phyloP scores from a whole-genome alignment of 768 basidiomycete species.

The Auricularia sp. region DNA sequence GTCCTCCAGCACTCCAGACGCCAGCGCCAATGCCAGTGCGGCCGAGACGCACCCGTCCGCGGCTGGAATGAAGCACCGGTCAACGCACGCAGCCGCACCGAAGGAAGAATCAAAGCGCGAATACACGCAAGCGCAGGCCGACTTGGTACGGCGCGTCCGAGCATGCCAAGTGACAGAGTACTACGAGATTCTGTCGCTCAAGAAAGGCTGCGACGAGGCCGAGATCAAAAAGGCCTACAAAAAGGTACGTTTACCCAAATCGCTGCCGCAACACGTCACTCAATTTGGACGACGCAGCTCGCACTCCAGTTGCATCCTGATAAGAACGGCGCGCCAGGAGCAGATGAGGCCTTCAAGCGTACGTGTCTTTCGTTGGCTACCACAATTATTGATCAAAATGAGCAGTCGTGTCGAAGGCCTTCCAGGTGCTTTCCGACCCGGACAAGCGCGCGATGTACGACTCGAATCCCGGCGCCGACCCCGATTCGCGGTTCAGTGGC shows the following conservation, averaged over 20 bases:
- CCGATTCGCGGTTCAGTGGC: slow-evolving; percentile 71
- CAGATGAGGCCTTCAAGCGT: slow-evolving; percentile 98
- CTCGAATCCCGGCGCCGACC: slow-evolving; percentile 67
- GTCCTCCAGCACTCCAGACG: slow-evolving; percentile 30
- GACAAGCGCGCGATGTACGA: slow-evolving; percentile 87
- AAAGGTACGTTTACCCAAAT: slow-evolving; percentile 40
- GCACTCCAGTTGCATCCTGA: slow-evolving; percentile 86
- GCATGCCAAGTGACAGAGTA: slow-evolving; percentile 83
- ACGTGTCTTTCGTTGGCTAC: slow-evolving; percentile 21
- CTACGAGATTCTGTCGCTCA: slow-evolving; percentile 80
- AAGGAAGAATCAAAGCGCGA: slow-evolving; percentile 55
- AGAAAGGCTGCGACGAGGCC: slow-evolving; percentile 70
- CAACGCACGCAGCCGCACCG: slow-evolving; percentile 16
- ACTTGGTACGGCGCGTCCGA: slow-evolving; percentile 77
- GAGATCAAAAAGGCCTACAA: slow-evolving; percentile 94
- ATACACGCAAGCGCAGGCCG: slow-evolving; percentile 75
- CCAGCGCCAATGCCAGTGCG: slow-evolving; percentile 24
- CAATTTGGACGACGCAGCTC: slow-evolving; percentile 37
- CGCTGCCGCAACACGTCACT: background rate
- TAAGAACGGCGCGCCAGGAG: slow-evolving; percentile 95
- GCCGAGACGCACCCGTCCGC: slow-evolving; percentile 63
- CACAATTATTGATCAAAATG: slow-evolving; percentile 5
- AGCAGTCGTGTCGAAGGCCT: slow-evolving; percentile 94
- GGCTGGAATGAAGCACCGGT: slow-evolving; percentile 60
- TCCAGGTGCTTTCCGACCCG: slow-evolving; percentile 80